Evolutionary conservation across 2,329 filamentous ascomycete species (phyloP).

Genomic region (Ceratocystis smalleyi): DNA sequence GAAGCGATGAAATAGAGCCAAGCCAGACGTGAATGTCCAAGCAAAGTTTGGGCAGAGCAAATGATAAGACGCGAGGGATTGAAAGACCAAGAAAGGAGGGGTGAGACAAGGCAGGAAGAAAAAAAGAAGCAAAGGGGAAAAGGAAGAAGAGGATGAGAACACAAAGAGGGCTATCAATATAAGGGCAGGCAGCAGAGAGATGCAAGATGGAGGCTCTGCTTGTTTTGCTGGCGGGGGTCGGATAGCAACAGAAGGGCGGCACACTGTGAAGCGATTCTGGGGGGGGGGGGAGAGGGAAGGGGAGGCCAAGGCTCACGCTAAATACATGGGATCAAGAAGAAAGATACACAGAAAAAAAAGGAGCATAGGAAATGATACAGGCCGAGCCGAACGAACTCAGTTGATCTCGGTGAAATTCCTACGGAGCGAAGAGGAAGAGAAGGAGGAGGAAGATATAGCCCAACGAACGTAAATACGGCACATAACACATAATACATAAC

Average conservation of each 20-base stretch:
- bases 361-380: background rate
- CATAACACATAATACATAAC: background rate
- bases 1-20: background rate
- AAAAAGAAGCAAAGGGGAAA: background rate
- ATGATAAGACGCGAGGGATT: background rate
- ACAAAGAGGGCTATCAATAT: too few relatives aligned
- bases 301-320: background rate
- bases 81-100: background rate
- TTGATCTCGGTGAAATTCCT: background rate
- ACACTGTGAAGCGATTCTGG: background rate
- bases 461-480: background rate
- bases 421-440: background rate
- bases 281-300: background rate
- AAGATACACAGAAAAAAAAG: background rate
- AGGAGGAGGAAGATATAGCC: background rate
- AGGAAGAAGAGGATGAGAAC: background rate
- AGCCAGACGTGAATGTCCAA: background rate
- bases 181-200: too few relatives aligned
- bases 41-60: background rate
- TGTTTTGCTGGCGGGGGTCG: background rate
- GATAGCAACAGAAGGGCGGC: background rate
- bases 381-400: background rate
- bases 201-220: background rate
- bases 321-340: background rate
- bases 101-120: background rate